Base-by-base conservation (phyloP, 1,284 basidiomycete genomes). In the Flammula alnicola region DNA sequence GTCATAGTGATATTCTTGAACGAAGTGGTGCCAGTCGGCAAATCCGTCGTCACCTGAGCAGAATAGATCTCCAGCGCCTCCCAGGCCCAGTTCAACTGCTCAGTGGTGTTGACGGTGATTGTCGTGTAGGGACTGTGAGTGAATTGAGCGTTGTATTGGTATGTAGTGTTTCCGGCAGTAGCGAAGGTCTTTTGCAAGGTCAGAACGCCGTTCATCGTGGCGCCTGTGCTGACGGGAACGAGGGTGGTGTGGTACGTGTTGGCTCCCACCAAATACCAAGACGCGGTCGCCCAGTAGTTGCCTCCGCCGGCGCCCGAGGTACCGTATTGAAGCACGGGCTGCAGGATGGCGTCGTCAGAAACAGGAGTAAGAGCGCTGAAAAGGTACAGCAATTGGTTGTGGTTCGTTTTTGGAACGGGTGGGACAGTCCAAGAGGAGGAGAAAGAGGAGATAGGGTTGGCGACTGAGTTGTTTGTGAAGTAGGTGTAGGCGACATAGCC, bases 11-110 rank as follows among this genome's bases (percentile, higher is more conserved):
- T 49, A 12, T 43, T 42, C 14, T 19, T 36, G 32, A 49, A 49
- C 2, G 40, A n/a, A 3, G 47, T 49, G 11, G 39, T 42, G 2
- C 51, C 51, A 10, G 40, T 33, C 3, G 51, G 51, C n/a, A 52
- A 19, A 35, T 52, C 51, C 5, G 45, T 39, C 1, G 29, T 25
- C 7, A 19, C 30, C 22, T 42, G 36, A 0, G 51, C 41, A 7
- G 33, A 16, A 20, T 52, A 52, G 19, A 52, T 52, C 19, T 52
- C 51, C n/a, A 52, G 37, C 12, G 51, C 51, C 17, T 44, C 45
- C 29, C 46, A 52, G 5, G 44, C 51, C 45, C 45, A 52, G 25
- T 47, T 47, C 3, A 52, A 36, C 8, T 31, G 40, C 29, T 52
- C 51, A 1, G 51, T 52, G 0, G 51, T 52, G 25, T n/a, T 42